Conservation (phyloP, 495 filamentous ascomycete genomes). For the Hyaloscypha finlandica region DNA sequence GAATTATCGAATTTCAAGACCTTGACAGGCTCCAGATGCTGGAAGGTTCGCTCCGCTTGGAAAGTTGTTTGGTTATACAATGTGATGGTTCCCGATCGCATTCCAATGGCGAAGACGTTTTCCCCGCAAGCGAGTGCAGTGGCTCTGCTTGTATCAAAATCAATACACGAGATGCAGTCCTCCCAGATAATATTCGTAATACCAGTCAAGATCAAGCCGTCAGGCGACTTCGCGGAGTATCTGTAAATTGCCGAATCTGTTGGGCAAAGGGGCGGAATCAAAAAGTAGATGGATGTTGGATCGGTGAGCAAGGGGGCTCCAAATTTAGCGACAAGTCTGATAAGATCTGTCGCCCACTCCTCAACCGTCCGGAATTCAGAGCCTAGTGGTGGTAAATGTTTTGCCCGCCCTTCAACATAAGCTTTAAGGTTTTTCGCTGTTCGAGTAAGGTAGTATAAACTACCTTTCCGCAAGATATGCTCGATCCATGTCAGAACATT, state of each 20-base stretch:
- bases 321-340: slow-evolving; percentile 44
- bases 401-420: slow-evolving; percentile 7
- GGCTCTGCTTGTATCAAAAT: background rate
- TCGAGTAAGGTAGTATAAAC: background rate
- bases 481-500: slow-evolving; percentile 21
- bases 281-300: slow-evolving; percentile 40
- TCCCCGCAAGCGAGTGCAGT: slow-evolving; percentile 3
- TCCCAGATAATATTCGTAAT: slow-evolving; percentile 31
- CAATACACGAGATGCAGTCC: slow-evolving; percentile 28
- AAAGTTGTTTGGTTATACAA: background rate
- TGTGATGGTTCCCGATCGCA: background rate
- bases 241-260: slow-evolving; percentile 27
- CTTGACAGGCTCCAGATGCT: background rate
- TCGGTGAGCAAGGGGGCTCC: slow-evolving; percentile 30
- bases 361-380: slow-evolving; percentile 6
- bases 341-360: slow-evolving; percentile 43
- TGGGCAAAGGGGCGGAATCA: slow-evolving; percentile 43
- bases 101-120: slow-evolving; percentile 9
- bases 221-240: slow-evolving; percentile 19
- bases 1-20: too few species aligned
- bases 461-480: background rate
- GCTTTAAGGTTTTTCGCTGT: slow-evolving; percentile 11
- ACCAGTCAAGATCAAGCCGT: slow-evolving; percentile 22
- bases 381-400: slow-evolving; percentile 4
- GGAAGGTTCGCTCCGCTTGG: background rate